Evolutionary conservation across 2,329 filamentous ascomycete species (phyloP), one percentile per base, ranked within the genome.

Genomic region (Diaporthe aspalathi): DNA sequence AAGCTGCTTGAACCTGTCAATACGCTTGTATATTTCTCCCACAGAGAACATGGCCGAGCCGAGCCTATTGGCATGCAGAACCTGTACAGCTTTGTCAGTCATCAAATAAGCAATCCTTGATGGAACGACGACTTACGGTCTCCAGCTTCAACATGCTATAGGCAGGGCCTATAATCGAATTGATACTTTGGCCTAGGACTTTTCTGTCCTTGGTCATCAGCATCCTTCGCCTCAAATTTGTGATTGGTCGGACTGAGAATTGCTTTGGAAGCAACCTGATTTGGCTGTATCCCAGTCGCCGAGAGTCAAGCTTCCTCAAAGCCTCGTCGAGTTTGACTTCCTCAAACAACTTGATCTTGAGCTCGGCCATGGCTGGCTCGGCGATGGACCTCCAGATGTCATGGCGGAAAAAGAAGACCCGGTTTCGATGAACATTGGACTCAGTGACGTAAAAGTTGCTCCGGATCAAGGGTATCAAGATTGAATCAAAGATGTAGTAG

Each of bases 361-460:
- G 82, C 0, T 83, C 83, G 1, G 85, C 80, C 78, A 98, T 84
- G 0, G 92, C 89, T 8, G 94, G 93, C 75, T 95, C 91, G 1
- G 92, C 90, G 43, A 98, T 81, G 50, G 87, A 87, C 65, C 89
- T 90, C 96, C 96, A 99, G 12, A 96, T 86, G 80, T 99, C 96
- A 74, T 99, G 96, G 5, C 95, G 92, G 79, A 98, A 98, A 82
- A 94, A 99, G 80, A 97, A 97, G 0, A 98, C 83, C 35, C 90
- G 90, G 76, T 96, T 94, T 20, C 92, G 91, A 78, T 97, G 90
- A 1, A 86, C 85, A 74, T 90, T 94, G 0, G 94, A 96, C 80
- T 99, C 96, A 0, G 96, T 99, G 47, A 98, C 93, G 78, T 98
- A 95, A 77, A 99, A 99, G 77, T 96, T 95, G 73, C 89, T 91